These are phyloP conservation scores for Isabelozyma rhagii DNA, from an alignment of 805 yeast genomes.

Conservation along the genomic window DNA sequence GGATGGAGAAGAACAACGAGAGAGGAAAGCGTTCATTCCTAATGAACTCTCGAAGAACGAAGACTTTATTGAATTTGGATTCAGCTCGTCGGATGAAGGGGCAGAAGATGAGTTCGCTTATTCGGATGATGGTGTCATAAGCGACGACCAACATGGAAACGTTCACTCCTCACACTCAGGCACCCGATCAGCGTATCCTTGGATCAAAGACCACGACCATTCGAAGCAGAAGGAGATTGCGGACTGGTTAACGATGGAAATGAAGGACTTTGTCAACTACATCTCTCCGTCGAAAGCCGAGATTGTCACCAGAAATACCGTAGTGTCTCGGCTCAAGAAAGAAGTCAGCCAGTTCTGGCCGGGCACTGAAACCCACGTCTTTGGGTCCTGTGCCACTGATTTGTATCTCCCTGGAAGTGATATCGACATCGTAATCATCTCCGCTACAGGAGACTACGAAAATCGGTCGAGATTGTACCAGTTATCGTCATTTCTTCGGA, in stretches of 20 bases:
- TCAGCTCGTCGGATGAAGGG: slow-evolving; percentile 42
- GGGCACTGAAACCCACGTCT: slow-evolving; percentile 74
- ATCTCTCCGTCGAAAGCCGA: slow-evolving; percentile 82
- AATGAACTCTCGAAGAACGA: slow-evolving; percentile 44
- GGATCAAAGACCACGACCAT: slow-evolving; percentile 79
- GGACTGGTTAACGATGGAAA: slow-evolving; percentile 84
- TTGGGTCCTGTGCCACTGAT: slow-evolving; percentile 94
- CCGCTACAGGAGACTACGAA: slow-evolving; percentile 56
- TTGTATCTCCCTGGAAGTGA: slow-evolving; percentile 92
- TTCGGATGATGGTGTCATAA: slow-evolving; percentile 30
- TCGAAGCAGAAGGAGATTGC: slow-evolving; percentile 73
- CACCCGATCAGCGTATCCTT: slow-evolving; percentile 51
- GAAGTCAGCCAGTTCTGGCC: slow-evolving; percentile 64
- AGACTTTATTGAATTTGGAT: slow-evolving; percentile 57
- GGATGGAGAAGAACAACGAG: neutral
- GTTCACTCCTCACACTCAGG: slow-evolving; percentile 15
- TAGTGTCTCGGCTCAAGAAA: slow-evolving; percentile 57
- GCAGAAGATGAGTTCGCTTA: slow-evolving; percentile 16
- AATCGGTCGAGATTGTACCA: slow-evolving; percentile 66
- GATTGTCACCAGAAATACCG: slow-evolving; percentile 60
- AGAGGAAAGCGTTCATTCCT: slow-evolving; percentile 9
- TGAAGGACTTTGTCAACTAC: slow-evolving; percentile 78
- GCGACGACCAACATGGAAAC: slow-evolving; percentile 33
- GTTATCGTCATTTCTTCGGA: slow-evolving; percentile 66
- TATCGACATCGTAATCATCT: slow-evolving; percentile 85